Percentiles rank a stretch among this genome's conserved stretches.
Conservation (phyloP, 2,329 filamentous ascomycete species). For the Trichoderma gracile region DNA sequence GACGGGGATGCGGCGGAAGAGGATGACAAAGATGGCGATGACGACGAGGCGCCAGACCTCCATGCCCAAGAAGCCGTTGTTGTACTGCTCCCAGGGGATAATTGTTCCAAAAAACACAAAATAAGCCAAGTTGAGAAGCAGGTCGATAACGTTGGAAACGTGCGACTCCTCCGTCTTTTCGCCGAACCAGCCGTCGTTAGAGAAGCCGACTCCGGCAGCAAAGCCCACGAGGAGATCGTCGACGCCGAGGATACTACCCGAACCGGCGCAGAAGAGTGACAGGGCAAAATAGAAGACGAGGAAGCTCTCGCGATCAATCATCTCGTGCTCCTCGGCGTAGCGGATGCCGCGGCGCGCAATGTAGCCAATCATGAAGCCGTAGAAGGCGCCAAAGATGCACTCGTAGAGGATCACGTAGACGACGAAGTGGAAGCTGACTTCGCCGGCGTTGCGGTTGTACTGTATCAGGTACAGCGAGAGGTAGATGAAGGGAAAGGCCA, state of each 20-base stretch:
- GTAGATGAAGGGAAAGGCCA: constrained; percentile 98
- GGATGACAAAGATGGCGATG: constrained; percentile 86
- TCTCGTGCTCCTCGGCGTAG: constrained; percentile 75
- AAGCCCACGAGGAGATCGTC: constrained; percentile 96
- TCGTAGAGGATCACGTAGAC: constrained; percentile 91
- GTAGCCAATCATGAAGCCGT: constrained; percentile 85
- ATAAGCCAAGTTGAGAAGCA: constrained; percentile 94
- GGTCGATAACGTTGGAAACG: constrained; percentile 98
- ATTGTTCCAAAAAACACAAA: constrained; percentile 98
- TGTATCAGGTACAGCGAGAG: constrained; percentile 86
- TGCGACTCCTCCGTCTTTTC: constrained; percentile 98
- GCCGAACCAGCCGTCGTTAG: constrained; percentile 98
- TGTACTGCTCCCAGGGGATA: constrained; percentile 93
- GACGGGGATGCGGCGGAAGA: constrained; percentile 93
- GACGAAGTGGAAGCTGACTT: constrained; percentile 83
- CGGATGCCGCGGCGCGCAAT: constrained; percentile 88
- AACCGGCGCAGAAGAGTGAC: constrained; percentile 91
- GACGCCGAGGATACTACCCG: constrained; percentile 84
- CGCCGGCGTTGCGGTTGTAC: constrained; percentile 66
- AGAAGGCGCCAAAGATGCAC: constrained; percentile 88
- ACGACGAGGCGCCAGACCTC: constrained; percentile 90
- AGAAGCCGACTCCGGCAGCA: constrained; percentile 95
- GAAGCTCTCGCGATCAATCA: constrained; percentile 96
- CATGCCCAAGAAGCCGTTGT: constrained; percentile 70
- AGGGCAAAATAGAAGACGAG: constrained; percentile 98